These are phyloP conservation scores for Diophrys sp. DNA, from an alignment of 73 alveolate genomes.

Conservation along the genomic window DNA sequence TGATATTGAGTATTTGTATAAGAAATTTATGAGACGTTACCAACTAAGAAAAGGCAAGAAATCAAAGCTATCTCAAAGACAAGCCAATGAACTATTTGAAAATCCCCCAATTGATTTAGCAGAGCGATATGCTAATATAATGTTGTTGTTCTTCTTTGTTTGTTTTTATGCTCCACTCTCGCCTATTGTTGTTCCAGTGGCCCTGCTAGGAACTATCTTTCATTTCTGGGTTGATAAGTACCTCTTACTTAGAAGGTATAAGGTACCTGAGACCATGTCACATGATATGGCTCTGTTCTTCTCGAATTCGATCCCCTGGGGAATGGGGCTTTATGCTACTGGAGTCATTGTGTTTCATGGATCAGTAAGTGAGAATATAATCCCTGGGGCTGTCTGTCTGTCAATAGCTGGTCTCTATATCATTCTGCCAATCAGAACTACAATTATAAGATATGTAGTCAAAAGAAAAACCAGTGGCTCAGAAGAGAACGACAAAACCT, in stretches of 20 bases:
- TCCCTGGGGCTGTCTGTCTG: conserved; percentile 10
- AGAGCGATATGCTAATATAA: conserved; percentile 35
- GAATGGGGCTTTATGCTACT: conserved; percentile 23
- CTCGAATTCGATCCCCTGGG: conserved; percentile 31
- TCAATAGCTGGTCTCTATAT: conserved; percentile 16
- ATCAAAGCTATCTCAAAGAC: conserved; percentile 33
- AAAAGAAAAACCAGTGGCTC: neutral
- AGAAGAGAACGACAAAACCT: conserved; percentile 12
- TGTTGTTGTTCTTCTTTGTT: conserved; percentile 38
- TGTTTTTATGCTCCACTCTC: conserved; percentile 57
- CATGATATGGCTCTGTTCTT: conserved; percentile 45
- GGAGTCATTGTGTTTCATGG: conserved; percentile 11
- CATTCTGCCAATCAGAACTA: conserved; percentile 37
- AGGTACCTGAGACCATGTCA: conserved; percentile 50
- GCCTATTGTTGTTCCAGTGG: conserved; percentile 57
- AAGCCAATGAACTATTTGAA: conserved; percentile 46
- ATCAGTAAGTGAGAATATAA: neutral
- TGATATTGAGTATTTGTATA: conserved; percentile 23
- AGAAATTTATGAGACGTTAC: conserved; percentile 17
- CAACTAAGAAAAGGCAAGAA: conserved; percentile 25
- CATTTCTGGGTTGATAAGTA: conserved; percentile 65
- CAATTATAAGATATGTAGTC: conserved; percentile 4
- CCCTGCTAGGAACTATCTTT: conserved; percentile 32
- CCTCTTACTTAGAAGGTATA: conserved; percentile 52
- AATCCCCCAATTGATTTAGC: conserved; percentile 66